Evolutionary conservation across 371 early-diverging fungal genomes (phyloP).

Genomic region (Mortierella sp.): DNA sequence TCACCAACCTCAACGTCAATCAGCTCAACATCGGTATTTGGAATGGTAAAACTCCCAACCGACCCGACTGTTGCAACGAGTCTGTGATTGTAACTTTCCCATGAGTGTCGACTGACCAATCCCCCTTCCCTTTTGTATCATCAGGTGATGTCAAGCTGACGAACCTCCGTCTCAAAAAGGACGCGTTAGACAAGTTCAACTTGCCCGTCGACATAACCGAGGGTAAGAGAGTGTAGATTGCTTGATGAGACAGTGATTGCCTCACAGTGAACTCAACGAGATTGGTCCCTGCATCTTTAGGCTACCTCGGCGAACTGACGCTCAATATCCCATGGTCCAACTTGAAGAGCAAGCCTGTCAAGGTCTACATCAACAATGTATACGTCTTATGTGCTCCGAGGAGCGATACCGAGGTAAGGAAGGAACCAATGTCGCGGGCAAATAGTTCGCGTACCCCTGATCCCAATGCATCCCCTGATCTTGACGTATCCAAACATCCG

Average conservation of each 20-base stretch:
- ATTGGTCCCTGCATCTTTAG: conserved; percentile 53
- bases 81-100: too few species aligned
- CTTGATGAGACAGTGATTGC: too few species aligned
- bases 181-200: conserved; percentile 93
- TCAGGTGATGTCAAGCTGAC: conserved; percentile 95
- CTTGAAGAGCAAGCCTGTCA: conserved; percentile 92
- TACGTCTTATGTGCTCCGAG: conserved; percentile 89
- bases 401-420: conserved; percentile 73
- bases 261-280: too few species aligned
- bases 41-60: conserved; percentile 75
- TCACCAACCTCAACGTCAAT: conserved; percentile 93
- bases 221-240: conserved; percentile 65
- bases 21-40: conserved; percentile 97
- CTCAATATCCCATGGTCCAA: conserved; percentile 97
- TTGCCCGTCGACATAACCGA: conserved; percentile 94
- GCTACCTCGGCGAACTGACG: conserved; percentile 92
- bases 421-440: not conserved
- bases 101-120: not conserved
- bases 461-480: not conserved
- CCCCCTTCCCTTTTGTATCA: not conserved
- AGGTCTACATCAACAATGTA: conserved; percentile 88
- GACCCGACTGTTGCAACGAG: not conserved
- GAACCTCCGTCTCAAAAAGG: conserved; percentile 87
- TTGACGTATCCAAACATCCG: not conserved
- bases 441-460: too few species aligned